phyloP scores from a whole-genome alignment of 306 rosid genomes.

The Cajanus cajan region DNA sequence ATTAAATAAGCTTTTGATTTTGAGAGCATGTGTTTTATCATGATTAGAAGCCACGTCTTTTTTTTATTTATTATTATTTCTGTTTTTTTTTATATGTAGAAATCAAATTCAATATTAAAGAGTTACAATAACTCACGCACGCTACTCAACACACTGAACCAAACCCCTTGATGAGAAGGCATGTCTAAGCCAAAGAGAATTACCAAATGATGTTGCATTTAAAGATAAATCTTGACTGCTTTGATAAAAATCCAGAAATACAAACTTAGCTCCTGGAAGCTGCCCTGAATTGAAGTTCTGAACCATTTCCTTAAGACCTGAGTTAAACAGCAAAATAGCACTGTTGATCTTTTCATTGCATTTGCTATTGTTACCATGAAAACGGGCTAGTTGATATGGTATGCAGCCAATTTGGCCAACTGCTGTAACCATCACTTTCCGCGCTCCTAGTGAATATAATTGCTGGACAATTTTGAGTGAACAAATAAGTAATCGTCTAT shows the following conservation, averaged over 20 bases:
- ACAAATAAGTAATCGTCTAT: neutral
- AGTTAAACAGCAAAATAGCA: constrained; percentile 66
- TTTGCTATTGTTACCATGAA: constrained; percentile 48
- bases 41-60: neutral
- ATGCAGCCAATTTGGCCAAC: constrained; percentile 93
- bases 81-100: no score
- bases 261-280: constrained; percentile 83
- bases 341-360: constrained; percentile 82
- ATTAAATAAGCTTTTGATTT: constrained; percentile 13
- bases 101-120: no score
- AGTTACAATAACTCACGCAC: no score
- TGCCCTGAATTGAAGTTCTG: constrained; percentile 64
- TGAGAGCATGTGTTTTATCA: neutral
- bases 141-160: no score
- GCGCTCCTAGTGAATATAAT: constrained; percentile 74
- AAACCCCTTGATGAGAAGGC: neutral
- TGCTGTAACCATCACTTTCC: constrained; percentile 76
- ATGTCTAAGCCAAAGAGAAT: neutral
- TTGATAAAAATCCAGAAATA: constrained; percentile 63
- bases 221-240: constrained; percentile 54
- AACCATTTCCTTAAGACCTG: constrained; percentile 63
- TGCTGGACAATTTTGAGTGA: constrained; percentile 44
- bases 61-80: no score
- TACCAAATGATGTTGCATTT: constrained; percentile 59
- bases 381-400: constrained; percentile 79